Evolutionary conservation across 2,329 filamentous ascomycete species (phyloP).

Genomic region (Fusarium torreyae): DNA sequence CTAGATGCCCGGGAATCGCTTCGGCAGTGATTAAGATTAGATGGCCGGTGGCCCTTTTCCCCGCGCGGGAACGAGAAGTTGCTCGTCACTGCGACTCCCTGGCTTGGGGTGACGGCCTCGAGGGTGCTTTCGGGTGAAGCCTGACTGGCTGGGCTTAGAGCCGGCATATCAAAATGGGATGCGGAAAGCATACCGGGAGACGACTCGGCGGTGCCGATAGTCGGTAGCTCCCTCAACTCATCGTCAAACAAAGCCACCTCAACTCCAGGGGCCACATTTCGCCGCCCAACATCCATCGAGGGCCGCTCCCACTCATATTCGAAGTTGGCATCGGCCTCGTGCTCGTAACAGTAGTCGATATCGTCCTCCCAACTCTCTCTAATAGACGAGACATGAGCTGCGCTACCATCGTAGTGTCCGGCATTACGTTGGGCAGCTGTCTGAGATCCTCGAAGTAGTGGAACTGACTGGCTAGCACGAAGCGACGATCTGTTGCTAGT

Average conservation of each 20-base stretch:
- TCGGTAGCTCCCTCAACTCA: constrained; percentile 43
- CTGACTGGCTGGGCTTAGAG: constrained; percentile 66
- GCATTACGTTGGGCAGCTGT: constrained; percentile 54
- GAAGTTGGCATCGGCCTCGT: constrained; percentile 76
- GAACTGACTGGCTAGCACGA: constrained; percentile 69
- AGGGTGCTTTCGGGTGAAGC: constrained; percentile 58
- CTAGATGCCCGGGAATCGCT: constrained; percentile 65
- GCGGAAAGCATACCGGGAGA: constrained; percentile 51
- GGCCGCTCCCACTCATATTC: constrained; percentile 76
- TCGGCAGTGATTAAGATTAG: constrained; percentile 55
- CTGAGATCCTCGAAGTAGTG: constrained; percentile 65
- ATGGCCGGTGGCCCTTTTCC: constrained; percentile 53
- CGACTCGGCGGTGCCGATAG: constrained; percentile 34
- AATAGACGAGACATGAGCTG: constrained; percentile 50
- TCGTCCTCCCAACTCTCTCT: constrained; percentile 76
- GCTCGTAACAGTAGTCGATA: constrained; percentile 80
- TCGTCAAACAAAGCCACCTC: constrained; percentile 47
- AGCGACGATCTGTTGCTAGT: constrained; percentile 67
- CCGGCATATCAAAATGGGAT: constrained; percentile 60
- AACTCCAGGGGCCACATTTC: constrained; percentile 44
- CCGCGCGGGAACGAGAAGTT: constrained; percentile 68
- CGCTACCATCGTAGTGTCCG: constrained; percentile 33
- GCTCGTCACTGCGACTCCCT: constrained; percentile 56
- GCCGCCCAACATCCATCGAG: constrained; percentile 62
- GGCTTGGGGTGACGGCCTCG: constrained; percentile 62